phyloP scores from a whole-genome alignment of 805 yeast species.

The Starmera caribaea region DNA sequence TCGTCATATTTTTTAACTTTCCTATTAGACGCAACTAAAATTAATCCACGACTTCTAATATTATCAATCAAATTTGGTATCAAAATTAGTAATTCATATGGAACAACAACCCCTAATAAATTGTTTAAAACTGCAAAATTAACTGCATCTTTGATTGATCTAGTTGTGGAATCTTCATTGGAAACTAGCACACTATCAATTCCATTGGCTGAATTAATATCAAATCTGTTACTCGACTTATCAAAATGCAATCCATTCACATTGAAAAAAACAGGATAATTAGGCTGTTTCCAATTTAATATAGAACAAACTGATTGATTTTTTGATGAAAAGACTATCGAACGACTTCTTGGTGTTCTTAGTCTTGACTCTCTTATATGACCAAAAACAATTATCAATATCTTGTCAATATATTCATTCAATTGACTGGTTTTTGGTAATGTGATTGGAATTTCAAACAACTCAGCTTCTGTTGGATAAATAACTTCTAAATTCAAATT shows the following conservation, averaged over 20 bases:
- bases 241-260: constrained; percentile 54
- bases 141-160: constrained; percentile 76
- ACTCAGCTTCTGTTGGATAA: constrained; percentile 56
- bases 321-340: constrained; percentile 76
- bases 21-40: constrained; percentile 63
- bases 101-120: constrained; percentile 73
- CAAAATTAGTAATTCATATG: constrained; percentile 55
- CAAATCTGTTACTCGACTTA: constrained; percentile 20
- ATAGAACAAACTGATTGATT: constrained; percentile 89
- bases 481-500: constrained; percentile 67
- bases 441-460: constrained; percentile 29
- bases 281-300: constrained; percentile 97
- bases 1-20: constrained; percentile 14
- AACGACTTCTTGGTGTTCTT: constrained; percentile 30
- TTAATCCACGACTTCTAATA: constrained; percentile 71
- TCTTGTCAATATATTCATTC: constrained; percentile 67
- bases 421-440: constrained; percentile 36
- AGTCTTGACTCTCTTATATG: constrained; percentile 50
- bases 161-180: constrained; percentile 34
- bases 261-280: constrained; percentile 85
- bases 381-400: constrained; percentile 62
- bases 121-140: constrained; percentile 75
- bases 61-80: constrained; percentile 71
- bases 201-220: constrained; percentile 33
- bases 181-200: constrained; percentile 17